Evolutionary conservation across 352 stramenopile species (phyloP), one percentile per base, ranked within the genome.

Genomic region (Pythium aquatile): DNA sequence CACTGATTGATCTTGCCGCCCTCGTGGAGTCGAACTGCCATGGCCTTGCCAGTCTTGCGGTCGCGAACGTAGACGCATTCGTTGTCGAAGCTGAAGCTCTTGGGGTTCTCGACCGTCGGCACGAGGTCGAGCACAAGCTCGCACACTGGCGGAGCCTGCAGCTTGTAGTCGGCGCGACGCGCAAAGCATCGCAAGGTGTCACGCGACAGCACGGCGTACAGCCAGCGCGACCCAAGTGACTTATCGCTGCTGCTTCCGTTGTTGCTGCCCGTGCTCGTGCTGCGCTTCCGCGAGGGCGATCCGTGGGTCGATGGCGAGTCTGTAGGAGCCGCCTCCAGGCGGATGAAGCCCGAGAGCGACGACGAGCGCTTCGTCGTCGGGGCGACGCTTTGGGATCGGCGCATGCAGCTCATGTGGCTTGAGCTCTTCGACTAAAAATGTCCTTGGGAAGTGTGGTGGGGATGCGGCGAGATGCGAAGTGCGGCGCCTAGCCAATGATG

Each of bases 1-100:
- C 68, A 74, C 44, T 70, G 62, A 47, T 74, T 69, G 52, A 74
- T 57, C 58, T 70, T 74, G 54, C 24, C 63, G 55, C 42, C 64
- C 26, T 74, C 68, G 29, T 74, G 68, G 10, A 74, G 48, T 16
- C 68, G 68, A 29, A 74, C 63, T 3, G 68, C 64, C 46, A 74
- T 60, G 29, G 55, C 54, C 37, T 60, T 68, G 17, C 47, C 39
- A 16, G 51, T 67, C 32, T 58, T 54, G 11, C 54, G 53, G 29
- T 55, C 69, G 3, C 68, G 68, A 30, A 74, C 63, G 47, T 68
- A 74, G 51, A 74, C n/a, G 40, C 62, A 70, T 28, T 74, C 62
- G 52, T 67, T 55, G 47, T 70, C 68, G 47, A 74, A 74, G 16
- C 46, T 59, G 30, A 74, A 74, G 16, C 58, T 37, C 58, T 64